phyloP scores from a whole-genome alignment of 1,284 basidiomycete genomes.

The Tylopilus sp. region DNA sequence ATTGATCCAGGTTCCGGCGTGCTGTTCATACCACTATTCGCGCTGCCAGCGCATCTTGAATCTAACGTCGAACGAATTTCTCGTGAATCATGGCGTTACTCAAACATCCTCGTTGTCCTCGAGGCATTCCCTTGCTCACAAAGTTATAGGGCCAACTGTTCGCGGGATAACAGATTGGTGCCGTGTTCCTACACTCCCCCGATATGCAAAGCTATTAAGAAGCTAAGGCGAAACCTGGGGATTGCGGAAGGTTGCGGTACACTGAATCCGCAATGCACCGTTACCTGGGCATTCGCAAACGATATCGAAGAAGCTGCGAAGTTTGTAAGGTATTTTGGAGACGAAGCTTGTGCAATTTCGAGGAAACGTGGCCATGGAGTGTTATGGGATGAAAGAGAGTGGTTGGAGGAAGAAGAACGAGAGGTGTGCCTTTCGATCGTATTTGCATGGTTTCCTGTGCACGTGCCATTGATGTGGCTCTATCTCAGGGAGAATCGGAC shows the following conservation, averaged over 20 bases:
- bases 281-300: slow-evolving; percentile 59
- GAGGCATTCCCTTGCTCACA: slow-evolving; percentile 57
- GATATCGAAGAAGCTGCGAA: slow-evolving; percentile 54
- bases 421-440: slow-evolving; percentile 41
- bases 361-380: slow-evolving; percentile 34
- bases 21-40: slow-evolving; percentile 51
- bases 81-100: slow-evolving; percentile 54
- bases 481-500: slow-evolving; percentile 50
- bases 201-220: slow-evolving; percentile 60
- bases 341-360: slow-evolving; percentile 47
- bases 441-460: slow-evolving; percentile 4
- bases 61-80: slow-evolving; percentile 36
- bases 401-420: slow-evolving; percentile 54
- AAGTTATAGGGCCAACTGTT: slow-evolving; percentile 23
- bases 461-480: slow-evolving; percentile 14
- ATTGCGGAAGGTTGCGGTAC: slow-evolving; percentile 56
- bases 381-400: slow-evolving; percentile 57
- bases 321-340: slow-evolving; percentile 53
- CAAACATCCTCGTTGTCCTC: slow-evolving; percentile 53
- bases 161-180: slow-evolving; percentile 11
- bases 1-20: slow-evolving; percentile 56
- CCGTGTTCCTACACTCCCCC: slow-evolving; percentile 56
- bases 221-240: slow-evolving; percentile 54
- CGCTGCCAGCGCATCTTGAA: slow-evolving; percentile 51
- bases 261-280: slow-evolving; percentile 38